A percentile compares a stretch with the other conserved stretches of the same genome.
Evolutionary conservation across 2,329 filamentous ascomycete species (phyloP).

Genomic region (Aureobasidium sp.): DNA sequence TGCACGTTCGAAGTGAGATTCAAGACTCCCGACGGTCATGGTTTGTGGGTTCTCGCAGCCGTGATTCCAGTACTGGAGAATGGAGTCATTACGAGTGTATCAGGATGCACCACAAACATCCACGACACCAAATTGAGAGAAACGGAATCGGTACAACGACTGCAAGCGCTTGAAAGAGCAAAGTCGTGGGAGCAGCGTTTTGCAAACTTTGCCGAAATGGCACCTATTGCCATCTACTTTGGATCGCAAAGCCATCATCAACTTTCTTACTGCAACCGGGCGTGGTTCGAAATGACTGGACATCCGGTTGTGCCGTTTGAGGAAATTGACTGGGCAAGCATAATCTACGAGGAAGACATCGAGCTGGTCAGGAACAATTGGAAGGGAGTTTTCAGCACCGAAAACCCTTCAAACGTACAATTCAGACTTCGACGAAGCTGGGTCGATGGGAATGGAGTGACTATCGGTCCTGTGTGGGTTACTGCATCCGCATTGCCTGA

Average conservation of each 20-base stretch:
- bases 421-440: conserved; percentile 28
- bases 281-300: conserved; percentile 41
- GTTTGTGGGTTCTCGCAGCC: conserved; percentile 18
- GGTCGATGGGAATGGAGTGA: conserved; percentile 17
- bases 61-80: conserved; percentile 17
- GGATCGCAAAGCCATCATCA: conserved; percentile 13
- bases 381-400: conserved; percentile 28
- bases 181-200: conserved; percentile 30
- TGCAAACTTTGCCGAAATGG: conserved; percentile 23
- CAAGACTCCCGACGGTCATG: neutral
- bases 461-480: conserved; percentile 15
- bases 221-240: conserved; percentile 27
- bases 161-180: conserved; percentile 30
- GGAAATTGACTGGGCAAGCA: conserved; percentile 36
- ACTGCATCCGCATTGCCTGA: conserved; percentile 18
- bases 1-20: conserved; percentile 19
- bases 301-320: conserved; percentile 29
- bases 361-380: conserved; percentile 30
- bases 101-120: conserved; percentile 21
- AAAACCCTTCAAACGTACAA: conserved; percentile 34
- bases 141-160: conserved; percentile 31
- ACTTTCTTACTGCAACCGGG: conserved; percentile 31
- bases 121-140: conserved; percentile 19
- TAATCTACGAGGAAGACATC: conserved; percentile 30
- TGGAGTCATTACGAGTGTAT: conserved; percentile 17